These are phyloP conservation scores for Polyporus tsugae DNA, from an alignment of 1,284 basidiomycete genomes.

Conservation along the genomic window DNA sequence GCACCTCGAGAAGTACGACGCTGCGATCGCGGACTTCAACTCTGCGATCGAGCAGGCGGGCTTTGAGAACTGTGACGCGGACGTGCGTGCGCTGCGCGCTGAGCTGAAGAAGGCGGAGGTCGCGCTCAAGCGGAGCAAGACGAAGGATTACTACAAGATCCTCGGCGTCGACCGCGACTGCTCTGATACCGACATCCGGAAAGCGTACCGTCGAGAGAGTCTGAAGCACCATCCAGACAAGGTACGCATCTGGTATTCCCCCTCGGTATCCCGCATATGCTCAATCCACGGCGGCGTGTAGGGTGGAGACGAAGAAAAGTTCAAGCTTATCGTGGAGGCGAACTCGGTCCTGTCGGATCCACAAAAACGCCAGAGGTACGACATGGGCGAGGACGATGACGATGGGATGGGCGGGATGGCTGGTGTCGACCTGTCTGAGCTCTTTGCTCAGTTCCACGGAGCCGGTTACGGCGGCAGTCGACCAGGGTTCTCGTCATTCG, in stretches of 20 bases:
- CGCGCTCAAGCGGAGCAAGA: slow-evolving; percentile 82
- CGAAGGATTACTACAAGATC: slow-evolving; percentile 88
- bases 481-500: slow-evolving; percentile 35
- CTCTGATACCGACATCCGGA: slow-evolving; percentile 78
- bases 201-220: slow-evolving; percentile 79
- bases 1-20: slow-evolving; percentile 79
- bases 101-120: slow-evolving; percentile 84
- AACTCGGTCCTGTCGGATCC: slow-evolving; percentile 81
- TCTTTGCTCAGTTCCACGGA: slow-evolving; percentile 70
- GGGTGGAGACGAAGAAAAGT: slow-evolving; percentile 87
- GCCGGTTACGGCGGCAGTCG: slow-evolving; percentile 21
- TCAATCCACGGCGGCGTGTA: slow-evolving; percentile 34
- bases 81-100: slow-evolving; percentile 65
- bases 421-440: slow-evolving; percentile 62
- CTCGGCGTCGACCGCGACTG: slow-evolving; percentile 69
- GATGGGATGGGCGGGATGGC: slow-evolving; percentile 55
- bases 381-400: slow-evolving; percentile 81
- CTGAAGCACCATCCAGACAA: slow-evolving; percentile 88
- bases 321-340: slow-evolving; percentile 84
- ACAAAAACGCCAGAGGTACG: slow-evolving; percentile 72
- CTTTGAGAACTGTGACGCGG: slow-evolving; percentile 65
- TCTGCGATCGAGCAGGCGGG: slow-evolving; percentile 75
- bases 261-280: not conserved
- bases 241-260: slow-evolving; percentile 29
- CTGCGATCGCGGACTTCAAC: slow-evolving; percentile 80